phyloP scores from a whole-genome alignment of 75 land plant genomes.

The Sequoia sempervirens region DNA sequence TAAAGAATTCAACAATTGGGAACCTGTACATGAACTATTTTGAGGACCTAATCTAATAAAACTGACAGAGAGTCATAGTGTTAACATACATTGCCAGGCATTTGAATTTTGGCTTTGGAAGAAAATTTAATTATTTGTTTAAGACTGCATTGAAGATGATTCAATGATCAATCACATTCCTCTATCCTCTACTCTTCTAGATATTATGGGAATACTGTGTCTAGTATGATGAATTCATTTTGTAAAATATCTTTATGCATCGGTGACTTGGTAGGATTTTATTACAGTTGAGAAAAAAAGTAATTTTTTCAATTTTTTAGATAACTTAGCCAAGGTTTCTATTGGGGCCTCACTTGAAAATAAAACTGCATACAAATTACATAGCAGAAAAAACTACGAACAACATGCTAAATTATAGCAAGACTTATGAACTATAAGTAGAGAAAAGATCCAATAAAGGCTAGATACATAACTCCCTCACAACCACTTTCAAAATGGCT shows the following conservation, averaged over 20 bases:
- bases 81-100: neutral
- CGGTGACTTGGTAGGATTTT: neutral
- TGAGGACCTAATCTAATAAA: neutral
- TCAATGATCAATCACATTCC: neutral
- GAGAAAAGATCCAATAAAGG: too few species aligned
- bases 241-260: neutral
- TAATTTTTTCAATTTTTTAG: neutral
- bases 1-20: neutral
- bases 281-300: neutral
- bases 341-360: too few species aligned
- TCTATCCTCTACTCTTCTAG: neutral
- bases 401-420: too few species aligned
- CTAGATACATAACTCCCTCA: too few species aligned
- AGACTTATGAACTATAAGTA: too few species aligned
- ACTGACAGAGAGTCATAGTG: neutral
- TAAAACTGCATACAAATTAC: too few species aligned
- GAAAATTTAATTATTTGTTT: neutral
- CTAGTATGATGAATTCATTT: neutral
- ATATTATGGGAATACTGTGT: neutral
- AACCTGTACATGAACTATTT: neutral
- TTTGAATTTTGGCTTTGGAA: neutral
- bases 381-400: too few species aligned
- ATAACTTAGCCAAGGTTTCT: too few species aligned
- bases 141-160: neutral
- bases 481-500: too few species aligned